phyloP scores from a whole-genome alignment of 1,139 yeast genomes.

The Maudiozyma humilis region DNA sequence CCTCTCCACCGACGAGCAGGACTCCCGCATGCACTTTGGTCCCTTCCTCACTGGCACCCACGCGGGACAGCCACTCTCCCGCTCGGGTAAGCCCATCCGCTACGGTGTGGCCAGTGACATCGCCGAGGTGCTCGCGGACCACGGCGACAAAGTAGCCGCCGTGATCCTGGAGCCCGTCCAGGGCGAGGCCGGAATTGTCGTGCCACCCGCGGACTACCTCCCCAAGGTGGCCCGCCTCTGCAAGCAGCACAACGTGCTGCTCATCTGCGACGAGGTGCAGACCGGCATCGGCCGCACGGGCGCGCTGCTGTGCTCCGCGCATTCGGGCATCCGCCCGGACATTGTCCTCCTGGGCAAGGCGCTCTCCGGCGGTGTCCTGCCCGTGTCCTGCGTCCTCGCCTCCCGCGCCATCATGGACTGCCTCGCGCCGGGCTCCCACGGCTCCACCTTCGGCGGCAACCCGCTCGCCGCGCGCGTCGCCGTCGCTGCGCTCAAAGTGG shows the following conservation, averaged over 20 bases:
- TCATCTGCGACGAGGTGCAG: conserved; percentile 94
- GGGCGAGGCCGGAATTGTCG: conserved; percentile 98
- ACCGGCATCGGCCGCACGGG: conserved; percentile 98
- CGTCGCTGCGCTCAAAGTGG: conserved; percentile 87
- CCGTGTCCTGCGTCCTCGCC: conserved; percentile 85
- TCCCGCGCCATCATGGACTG: conserved; percentile 83
- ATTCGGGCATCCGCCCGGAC: conserved; percentile 78
- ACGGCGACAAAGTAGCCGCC: conserved; percentile 90
- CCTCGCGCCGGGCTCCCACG: conserved; percentile 93
- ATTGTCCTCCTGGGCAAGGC: conserved; percentile 87
- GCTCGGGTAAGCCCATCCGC: conserved; percentile 46
- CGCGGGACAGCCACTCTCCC: conserved; percentile 41
- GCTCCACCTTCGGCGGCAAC: conserved; percentile 97
- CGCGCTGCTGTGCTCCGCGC: conserved; percentile 85
- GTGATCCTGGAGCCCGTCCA: conserved; percentile 91
- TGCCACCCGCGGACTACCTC: conserved; percentile 79
- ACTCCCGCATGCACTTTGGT: conserved; percentile 82
- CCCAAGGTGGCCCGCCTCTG: conserved; percentile 66
- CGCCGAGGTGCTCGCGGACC: conserved; percentile 69
- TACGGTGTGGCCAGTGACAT: conserved; percentile 82
- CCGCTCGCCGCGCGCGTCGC: conserved; percentile 93
- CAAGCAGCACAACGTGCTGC: conserved; percentile 71
- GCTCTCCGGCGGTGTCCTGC: conserved; percentile 88
- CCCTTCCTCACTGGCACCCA: conserved; percentile 84
- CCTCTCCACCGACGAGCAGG: conserved; percentile 85